Percentiles rank a stretch among this genome's conserved stretches.
phyloP scores from a whole-genome alignment of 495 filamentous ascomycete genomes.

The Xylaria cubensis region DNA sequence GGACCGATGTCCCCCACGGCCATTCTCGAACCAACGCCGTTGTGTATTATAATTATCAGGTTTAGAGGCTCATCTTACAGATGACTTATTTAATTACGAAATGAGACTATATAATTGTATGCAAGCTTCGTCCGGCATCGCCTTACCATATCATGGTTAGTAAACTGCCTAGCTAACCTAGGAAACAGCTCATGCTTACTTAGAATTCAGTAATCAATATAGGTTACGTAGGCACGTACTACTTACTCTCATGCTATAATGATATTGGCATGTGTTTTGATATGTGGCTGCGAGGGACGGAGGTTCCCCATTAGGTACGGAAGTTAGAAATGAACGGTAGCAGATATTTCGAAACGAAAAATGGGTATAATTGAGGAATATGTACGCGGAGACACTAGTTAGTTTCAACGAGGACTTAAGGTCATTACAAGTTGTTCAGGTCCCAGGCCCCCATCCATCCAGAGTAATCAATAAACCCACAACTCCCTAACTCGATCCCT shows the following conservation, averaged over 20 bases:
- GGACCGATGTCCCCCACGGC: not conserved
- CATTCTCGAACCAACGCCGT: not conserved
- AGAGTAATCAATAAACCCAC: constrained; percentile 15
- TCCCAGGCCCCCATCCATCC: not conserved
- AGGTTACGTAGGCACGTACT: not conserved
- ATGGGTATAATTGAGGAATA: constrained; percentile 28
- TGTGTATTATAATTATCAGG: not conserved
- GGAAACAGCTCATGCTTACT: not conserved
- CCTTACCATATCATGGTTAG: not conserved
- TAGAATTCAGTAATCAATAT: not conserved
- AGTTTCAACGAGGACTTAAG: constrained; percentile 1
- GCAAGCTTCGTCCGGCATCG: not conserved
- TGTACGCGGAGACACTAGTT: constrained; percentile 18
- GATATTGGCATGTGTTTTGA: not conserved
- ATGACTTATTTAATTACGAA: not conserved
- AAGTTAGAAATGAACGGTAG: not conserved
- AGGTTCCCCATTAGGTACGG: not conserved
- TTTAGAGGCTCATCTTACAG: not conserved
- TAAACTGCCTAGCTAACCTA: not conserved
- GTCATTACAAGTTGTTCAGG: constrained; percentile 14
- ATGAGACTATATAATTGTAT: not conserved
- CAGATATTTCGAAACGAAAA: not conserved
- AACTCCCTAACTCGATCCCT: constrained; percentile 13
- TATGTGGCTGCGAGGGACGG: not conserved
- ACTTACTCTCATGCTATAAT: not conserved